phyloP scores from a whole-genome alignment of 345 rosid genomes.

The Conringia planisiliqua region DNA sequence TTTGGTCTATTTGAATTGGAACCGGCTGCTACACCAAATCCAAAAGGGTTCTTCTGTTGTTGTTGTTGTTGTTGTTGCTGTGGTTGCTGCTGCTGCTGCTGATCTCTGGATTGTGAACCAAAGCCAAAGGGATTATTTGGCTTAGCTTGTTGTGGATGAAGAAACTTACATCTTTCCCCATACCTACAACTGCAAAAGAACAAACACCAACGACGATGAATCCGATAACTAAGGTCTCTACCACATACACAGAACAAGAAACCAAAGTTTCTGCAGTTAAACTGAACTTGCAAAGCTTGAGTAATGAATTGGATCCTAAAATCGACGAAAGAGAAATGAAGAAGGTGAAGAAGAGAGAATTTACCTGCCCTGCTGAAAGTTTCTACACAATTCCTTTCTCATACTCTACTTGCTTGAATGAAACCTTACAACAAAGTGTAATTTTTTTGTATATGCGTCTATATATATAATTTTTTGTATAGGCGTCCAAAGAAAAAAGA shows the following conservation, averaged over 20 bases:
- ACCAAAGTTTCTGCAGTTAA: neutral
- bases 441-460: neutral
- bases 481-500: neutral
- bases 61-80: slow-evolving; percentile 40
- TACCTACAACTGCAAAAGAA: slow-evolving; percentile 64
- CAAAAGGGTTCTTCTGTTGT: slow-evolving; percentile 56
- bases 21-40: slow-evolving; percentile 62
- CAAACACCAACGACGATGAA: slow-evolving; percentile 7
- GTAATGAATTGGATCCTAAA: neutral
- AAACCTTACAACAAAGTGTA: neutral
- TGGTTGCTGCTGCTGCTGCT: slow-evolving; percentile 48
- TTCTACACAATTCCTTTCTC: slow-evolving; percentile 62
- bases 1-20: slow-evolving; percentile 42
- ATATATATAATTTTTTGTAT: neutral
- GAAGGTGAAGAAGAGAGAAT: neutral
- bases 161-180: slow-evolving; percentile 67
- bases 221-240: neutral
- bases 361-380: slow-evolving; percentile 82
- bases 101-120: slow-evolving; percentile 37
- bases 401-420: slow-evolving; percentile 13
- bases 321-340: neutral
- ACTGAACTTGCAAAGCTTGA: neutral
- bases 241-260: neutral
- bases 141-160: slow-evolving; percentile 58
- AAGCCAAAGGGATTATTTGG: slow-evolving; percentile 51